Conservation (phyloP, 2,329 filamentous ascomycete genomes). For the Hymenoscyphus linearis region DNA sequence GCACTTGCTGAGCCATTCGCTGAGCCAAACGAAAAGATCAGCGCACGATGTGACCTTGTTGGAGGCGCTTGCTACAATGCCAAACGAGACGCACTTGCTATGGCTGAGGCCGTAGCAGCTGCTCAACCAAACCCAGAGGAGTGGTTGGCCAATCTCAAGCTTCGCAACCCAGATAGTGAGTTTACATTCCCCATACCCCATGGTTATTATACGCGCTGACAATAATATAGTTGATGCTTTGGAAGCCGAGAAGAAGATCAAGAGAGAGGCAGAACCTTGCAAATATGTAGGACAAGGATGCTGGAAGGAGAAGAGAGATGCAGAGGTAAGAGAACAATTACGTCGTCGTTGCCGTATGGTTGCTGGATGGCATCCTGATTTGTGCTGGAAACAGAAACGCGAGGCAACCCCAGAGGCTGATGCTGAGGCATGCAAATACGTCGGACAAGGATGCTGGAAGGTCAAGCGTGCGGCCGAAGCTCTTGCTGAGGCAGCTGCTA, state of each 20-base stretch:
- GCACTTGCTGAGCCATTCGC: conserved; percentile 20
- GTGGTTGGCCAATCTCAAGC: background rate
- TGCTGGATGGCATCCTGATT: no score
- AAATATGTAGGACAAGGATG: conserved; percentile 11
- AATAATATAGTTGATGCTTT: conserved; percentile 11
- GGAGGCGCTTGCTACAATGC: conserved; percentile 27
- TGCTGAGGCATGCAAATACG: conserved; percentile 5
- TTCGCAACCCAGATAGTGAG: background rate
- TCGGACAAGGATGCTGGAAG: background rate
- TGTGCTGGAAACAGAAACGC: conserved; percentile 26
- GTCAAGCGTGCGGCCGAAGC: conserved; percentile 3
- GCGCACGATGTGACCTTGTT: background rate
- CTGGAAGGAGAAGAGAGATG: conserved; percentile 23
- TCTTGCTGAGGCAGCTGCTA: conserved; percentile 14
- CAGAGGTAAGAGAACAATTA: background rate
- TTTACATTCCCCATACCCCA: background rate
- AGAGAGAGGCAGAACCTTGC: conserved; percentile 19
- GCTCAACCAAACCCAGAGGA: background rate
- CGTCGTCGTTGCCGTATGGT: no score
- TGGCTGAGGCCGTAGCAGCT: conserved; percentile 24
- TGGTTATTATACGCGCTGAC: background rate
- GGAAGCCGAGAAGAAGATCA: conserved; percentile 25
- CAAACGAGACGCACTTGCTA: conserved; percentile 28
- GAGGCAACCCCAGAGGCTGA: conserved; percentile 1
- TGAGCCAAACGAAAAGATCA: conserved; percentile 1